A percentile compares a stretch with the other conserved stretches of the same genome.
Conservation (phyloP, 2,329 filamentous ascomycete genomes). For the Fusarium sulawesiense region DNA sequence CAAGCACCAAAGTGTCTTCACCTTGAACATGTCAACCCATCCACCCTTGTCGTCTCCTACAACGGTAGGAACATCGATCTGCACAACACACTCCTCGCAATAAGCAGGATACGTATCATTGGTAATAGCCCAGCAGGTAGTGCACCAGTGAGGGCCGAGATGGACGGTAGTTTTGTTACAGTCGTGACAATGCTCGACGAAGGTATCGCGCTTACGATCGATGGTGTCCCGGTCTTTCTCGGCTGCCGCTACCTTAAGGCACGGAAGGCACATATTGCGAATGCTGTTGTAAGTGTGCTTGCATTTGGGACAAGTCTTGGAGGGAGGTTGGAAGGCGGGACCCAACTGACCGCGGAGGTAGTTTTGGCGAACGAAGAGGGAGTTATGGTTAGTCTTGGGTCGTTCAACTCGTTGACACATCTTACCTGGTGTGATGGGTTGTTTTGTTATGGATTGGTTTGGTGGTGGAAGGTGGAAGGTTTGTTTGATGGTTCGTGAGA, state of each 20-base stretch:
- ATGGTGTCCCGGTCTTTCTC: not conserved
- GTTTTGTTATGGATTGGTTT: too few species aligned
- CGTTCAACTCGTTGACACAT: not conserved
- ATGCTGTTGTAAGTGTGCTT: not conserved
- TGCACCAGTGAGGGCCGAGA: slow-evolving; percentile 39
- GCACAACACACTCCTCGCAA: slow-evolving; percentile 23
- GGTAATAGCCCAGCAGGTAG: slow-evolving; percentile 7
- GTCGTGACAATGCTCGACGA: not conserved
- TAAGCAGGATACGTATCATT: slow-evolving; percentile 2
- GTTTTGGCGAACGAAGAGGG: slow-evolving; percentile 8
- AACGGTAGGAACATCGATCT: slow-evolving; percentile 8
- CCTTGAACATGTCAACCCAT: slow-evolving; percentile 26
- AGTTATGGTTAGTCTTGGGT: not conserved
- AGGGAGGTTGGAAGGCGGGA: slow-evolving; percentile 6
- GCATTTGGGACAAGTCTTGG: slow-evolving; percentile 20
- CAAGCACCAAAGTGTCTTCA: slow-evolving; percentile 38
- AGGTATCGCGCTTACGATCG: not conserved
- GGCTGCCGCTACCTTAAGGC: not conserved
- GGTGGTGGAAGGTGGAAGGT: not conserved
- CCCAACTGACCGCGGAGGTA: slow-evolving; percentile 23
- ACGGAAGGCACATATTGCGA: slow-evolving; percentile 11
- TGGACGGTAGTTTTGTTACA: slow-evolving; percentile 31
- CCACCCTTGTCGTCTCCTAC: slow-evolving; percentile 28
- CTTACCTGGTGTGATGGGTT: not conserved
- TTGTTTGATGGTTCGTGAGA: not conserved